Evolutionary conservation across 495 filamentous ascomycete genomes (phyloP).

Genomic region (Parathielavia appendiculata): DNA sequence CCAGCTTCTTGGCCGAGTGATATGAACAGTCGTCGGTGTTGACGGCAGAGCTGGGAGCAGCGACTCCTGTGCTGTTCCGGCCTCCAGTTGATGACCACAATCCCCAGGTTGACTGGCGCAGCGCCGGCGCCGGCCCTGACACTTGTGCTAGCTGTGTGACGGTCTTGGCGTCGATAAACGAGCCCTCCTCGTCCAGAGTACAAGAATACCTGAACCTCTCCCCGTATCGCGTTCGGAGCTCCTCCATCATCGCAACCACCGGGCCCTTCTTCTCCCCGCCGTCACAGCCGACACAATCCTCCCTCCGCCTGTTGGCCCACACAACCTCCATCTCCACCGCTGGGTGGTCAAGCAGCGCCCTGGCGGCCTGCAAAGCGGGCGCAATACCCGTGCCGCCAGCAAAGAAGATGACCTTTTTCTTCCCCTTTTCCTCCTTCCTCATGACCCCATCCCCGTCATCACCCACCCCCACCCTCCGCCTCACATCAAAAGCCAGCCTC

Average conservation of each 20-base stretch:
- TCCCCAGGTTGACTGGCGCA: neutral
- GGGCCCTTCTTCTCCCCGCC: neutral
- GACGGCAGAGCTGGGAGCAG: neutral
- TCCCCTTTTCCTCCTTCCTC: neutral
- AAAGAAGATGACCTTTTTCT: conserved; percentile 62
- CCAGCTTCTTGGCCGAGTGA: conserved; percentile 7
- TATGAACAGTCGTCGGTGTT: conserved; percentile 6
- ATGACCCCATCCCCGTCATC: neutral
- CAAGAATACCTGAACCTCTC: conserved; percentile 59
- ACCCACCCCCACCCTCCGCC: conserved; percentile 35
- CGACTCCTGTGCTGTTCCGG: neutral
- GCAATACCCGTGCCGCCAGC: conserved; percentile 94
- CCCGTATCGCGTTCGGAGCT: conserved; percentile 51
- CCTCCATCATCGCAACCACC: conserved; percentile 58
- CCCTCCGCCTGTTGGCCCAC: conserved; percentile 42
- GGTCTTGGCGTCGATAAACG: conserved; percentile 44
- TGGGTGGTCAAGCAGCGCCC: conserved; percentile 46
- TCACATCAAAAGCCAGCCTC: conserved; percentile 61
- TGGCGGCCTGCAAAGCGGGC: conserved; percentile 75
- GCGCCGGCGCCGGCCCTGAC: neutral
- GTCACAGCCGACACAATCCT: conserved; percentile 26
- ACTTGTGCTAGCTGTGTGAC: conserved; percentile 11
- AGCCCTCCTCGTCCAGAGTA: conserved; percentile 71
- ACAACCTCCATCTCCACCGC: conserved; percentile 45
- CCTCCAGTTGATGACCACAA: neutral